phyloP scores from a whole-genome alignment of 2,329 filamentous ascomycete species.

The Alternaria rosae region DNA sequence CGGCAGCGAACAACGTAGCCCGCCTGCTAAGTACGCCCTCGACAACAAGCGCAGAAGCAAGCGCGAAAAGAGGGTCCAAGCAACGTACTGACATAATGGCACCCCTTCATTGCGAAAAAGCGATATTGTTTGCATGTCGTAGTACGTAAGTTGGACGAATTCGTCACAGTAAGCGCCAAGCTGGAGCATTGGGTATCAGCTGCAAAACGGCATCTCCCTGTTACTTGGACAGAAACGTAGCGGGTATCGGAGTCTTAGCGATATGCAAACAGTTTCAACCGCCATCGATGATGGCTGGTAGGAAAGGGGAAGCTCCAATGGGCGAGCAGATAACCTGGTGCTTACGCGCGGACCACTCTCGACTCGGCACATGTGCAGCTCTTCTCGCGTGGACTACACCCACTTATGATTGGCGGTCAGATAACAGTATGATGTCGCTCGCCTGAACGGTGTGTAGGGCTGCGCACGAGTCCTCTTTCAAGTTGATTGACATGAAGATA shows the following conservation, averaged over 20 bases:
- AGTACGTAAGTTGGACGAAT: not conserved
- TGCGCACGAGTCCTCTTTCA: not conserved
- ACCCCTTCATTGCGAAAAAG: not conserved
- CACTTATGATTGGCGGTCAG: not conserved
- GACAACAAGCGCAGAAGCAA: not conserved
- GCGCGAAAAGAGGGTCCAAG: not conserved
- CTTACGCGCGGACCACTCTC: not conserved
- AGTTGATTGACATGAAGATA: not conserved
- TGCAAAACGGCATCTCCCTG: not conserved
- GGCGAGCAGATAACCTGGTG: not conserved
- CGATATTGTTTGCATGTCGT: not conserved
- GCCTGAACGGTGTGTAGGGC: not conserved
- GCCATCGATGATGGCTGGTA: not conserved
- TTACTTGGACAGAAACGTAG: not conserved
- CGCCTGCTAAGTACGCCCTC: not conserved
- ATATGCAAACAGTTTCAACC: not conserved
- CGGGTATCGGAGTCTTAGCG: not conserved
- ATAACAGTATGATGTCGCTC: not conserved
- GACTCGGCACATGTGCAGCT: not conserved
- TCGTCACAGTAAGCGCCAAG: not conserved
- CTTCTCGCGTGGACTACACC: not conserved
- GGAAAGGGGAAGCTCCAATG: not conserved
- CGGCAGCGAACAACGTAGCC: not conserved
- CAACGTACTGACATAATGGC: not conserved
- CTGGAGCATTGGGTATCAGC: not conserved